These are phyloP conservation scores for Coemansia sp. DNA, from an alignment of 192 early-diverging fungal genomes.

Conservation along the genomic window DNA sequence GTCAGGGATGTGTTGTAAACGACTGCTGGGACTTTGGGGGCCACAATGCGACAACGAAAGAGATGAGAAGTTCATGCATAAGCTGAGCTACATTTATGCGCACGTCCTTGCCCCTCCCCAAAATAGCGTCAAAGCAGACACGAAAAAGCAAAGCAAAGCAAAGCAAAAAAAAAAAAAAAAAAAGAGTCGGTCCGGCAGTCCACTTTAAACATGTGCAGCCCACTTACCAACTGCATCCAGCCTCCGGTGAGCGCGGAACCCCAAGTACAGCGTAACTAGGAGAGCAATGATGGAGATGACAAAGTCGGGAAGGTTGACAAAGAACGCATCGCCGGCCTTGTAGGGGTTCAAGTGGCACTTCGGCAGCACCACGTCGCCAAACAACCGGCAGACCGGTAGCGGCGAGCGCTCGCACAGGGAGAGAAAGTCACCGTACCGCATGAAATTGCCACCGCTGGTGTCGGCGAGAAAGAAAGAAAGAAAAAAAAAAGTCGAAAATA, in stretches of 20 bases:
- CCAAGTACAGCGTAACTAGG: conserved; percentile 45
- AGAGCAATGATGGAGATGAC: conserved; percentile 53
- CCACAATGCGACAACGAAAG: not conserved
- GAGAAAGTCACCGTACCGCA: conserved; percentile 59
- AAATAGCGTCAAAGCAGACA: conserved; percentile 10
- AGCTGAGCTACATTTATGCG: not conserved
- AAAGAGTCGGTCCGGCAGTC: not conserved
- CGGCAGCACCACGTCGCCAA: conserved; percentile 42
- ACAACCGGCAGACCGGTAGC: conserved; percentile 54
- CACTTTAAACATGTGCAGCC: not conserved
- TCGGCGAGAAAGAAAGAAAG: not conserved
- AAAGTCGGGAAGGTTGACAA: conserved; percentile 59
- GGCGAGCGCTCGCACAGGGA: conserved; percentile 54
- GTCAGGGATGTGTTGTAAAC: not conserved
- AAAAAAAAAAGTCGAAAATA: not conserved
- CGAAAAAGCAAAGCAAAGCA: not conserved
- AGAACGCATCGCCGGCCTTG: conserved; percentile 17
- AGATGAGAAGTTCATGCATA: not conserved
- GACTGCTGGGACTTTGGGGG: not conserved
- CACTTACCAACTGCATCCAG: conserved; percentile 59
- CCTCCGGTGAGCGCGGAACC: conserved; percentile 53
- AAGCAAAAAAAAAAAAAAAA: not conserved
- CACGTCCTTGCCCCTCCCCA: not conserved
- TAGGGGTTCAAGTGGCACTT: conserved; percentile 35
- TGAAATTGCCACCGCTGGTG: conserved; percentile 22